phyloP scores from a whole-genome alignment of 805 yeast species.

The Wickerhamomyces silvicola region DNA sequence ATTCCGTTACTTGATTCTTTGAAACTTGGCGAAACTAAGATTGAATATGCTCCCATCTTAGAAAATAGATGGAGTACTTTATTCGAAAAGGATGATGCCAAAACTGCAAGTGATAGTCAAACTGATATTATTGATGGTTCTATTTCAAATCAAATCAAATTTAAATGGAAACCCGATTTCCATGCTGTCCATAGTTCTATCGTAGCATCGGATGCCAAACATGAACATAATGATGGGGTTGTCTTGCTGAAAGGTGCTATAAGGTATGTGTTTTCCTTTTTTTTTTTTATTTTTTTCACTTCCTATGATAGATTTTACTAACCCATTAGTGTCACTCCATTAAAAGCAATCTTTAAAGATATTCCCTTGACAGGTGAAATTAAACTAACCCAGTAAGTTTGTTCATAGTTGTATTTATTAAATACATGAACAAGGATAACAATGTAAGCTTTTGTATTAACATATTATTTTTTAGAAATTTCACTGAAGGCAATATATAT shows the following conservation, averaged over 20 bases:
- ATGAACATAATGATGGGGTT: conserved; percentile 21
- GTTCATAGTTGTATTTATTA: not conserved
- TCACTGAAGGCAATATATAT: conserved; percentile 3
- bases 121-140: conserved; percentile 45
- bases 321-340: conserved; percentile 53
- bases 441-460: too few relatives aligned
- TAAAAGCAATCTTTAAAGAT: conserved; percentile 64
- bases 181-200: conserved; percentile 54
- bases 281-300: not conserved
- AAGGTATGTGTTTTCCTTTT: conserved; percentile 17
- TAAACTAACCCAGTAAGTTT: conserved; percentile 27
- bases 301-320: conserved; percentile 31
- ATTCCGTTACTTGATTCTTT: conserved; percentile 64
- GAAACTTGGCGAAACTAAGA: conserved; percentile 48
- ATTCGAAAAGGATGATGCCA: conserved; percentile 27
- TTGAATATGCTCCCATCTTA: conserved; percentile 71
- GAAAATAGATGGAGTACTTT: conserved; percentile 75
- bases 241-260: conserved; percentile 25
- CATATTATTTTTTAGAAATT: not conserved
- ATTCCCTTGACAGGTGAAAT: conserved; percentile 57
- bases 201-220: conserved; percentile 25
- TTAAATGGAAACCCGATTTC: conserved; percentile 83
- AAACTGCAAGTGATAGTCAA: conserved; percentile 10
- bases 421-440: not conserved
- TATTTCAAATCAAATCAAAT: conserved; percentile 40